Base-by-base conservation (phyloP, 176 grass and related monocot species). In the Oropetium thomaeum region DNA sequence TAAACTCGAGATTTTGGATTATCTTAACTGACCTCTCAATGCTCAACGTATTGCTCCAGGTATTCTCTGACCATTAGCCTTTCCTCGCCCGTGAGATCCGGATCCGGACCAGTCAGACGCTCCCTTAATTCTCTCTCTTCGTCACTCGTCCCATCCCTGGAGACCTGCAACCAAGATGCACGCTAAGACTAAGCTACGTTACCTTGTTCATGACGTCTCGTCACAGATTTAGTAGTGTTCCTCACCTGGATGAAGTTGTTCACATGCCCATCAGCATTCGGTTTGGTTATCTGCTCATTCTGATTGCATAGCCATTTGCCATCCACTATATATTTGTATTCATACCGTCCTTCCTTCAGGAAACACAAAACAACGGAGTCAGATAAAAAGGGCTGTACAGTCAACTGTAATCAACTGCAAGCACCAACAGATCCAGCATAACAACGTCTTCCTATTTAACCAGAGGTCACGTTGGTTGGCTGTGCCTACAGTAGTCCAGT, bases 291-390 rank as follows among this genome's bases (percentile, higher is more conserved):
- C 34, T 67, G 67, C 84, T 91, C 94, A 38, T 81, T 42, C 19
- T 81, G 41, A 34, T 91, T 97, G 86, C 83, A 89, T 54, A 70
- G 67, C 94, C 94, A 97, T 23, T 81, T 62, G 76, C 88, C 95
- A 72, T 98, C 88, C 71, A 98, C 70, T 82, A 97, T 49, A 28
- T 97, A 97, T 77, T 97, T 98, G 81, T 98, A 98, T 71, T 99
- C 96, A 32, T 92, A 99, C 19, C 76, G 69, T 27, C 96, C 96
- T 77, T 95, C 87, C 96, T 99, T 84, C 65, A 62, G 69, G 30
- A 86, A 83, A 86, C 57, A 63, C 20, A 79, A 40, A 19, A 5
- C 44, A n/a, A 43, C 68, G 12, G 26, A 62, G 51, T 80, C 76
- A 83, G 79, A 73, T 82, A n/a, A n/a, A n/a, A n/a, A n/a, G n/a